Conservation (phyloP, 2,329 filamentous ascomycete genomes). For the Spiromastix sp. region DNA sequence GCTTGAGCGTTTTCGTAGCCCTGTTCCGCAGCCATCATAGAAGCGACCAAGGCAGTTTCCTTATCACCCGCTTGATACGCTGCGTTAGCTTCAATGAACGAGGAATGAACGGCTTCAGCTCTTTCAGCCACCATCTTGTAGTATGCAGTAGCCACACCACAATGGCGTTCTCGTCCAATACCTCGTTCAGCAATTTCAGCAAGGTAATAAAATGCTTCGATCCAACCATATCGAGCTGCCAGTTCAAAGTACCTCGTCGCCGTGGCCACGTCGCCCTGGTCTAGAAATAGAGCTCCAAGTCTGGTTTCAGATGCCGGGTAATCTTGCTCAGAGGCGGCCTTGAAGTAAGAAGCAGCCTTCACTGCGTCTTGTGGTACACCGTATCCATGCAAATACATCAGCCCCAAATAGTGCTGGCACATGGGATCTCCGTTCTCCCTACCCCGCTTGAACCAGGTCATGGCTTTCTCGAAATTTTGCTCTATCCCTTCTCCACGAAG, state of each 20-base stretch:
- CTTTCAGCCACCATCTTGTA: slow-evolving; percentile 73
- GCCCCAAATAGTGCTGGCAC: slow-evolving; percentile 72
- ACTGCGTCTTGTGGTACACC: slow-evolving; percentile 60
- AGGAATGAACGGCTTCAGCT: slow-evolving; percentile 62
- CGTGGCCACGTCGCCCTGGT: slow-evolving; percentile 72
- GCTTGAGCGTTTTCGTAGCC: slow-evolving; percentile 84
- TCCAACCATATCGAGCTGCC: slow-evolving; percentile 68
- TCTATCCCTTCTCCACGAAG: slow-evolving; percentile 74
- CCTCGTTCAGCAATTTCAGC: slow-evolving; percentile 77
- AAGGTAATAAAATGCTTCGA: slow-evolving; percentile 86
- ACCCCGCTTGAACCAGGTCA: slow-evolving; percentile 75
- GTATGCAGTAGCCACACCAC: slow-evolving; percentile 64
- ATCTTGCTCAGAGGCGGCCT: slow-evolving; percentile 70
- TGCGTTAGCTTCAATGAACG: slow-evolving; percentile 71
- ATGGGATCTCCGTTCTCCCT: slow-evolving; percentile 65
- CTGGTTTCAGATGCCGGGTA: slow-evolving; percentile 71
- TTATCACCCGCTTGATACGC: slow-evolving; percentile 71
- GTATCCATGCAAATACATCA: slow-evolving; percentile 74
- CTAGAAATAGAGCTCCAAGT: slow-evolving; percentile 72
- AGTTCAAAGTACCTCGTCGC: slow-evolving; percentile 83
- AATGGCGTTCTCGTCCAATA: slow-evolving; percentile 69
- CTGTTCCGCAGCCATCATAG: slow-evolving; percentile 83
- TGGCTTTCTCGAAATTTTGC: slow-evolving; percentile 66
- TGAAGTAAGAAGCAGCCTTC: slow-evolving; percentile 66
- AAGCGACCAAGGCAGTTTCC: slow-evolving; percentile 68